These are phyloP conservation scores for Cercospora sesami DNA, from an alignment of 2,329 filamentous ascomycete genomes.

Conservation along the genomic window DNA sequence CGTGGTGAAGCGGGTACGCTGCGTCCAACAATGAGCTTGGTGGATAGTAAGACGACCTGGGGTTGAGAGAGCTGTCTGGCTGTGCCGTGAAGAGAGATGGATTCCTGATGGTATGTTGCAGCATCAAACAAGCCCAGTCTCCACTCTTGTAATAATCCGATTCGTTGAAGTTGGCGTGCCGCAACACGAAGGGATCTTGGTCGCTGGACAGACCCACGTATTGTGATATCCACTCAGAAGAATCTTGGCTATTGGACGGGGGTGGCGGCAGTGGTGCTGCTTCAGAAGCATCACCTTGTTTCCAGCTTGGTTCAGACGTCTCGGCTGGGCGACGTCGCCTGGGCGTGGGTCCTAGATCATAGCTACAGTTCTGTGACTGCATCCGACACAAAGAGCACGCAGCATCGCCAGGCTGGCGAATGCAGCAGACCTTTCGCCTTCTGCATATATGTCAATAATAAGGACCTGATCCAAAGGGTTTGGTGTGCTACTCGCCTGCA, in stretches of 20 bases:
- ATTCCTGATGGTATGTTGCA: constrained; percentile 13
- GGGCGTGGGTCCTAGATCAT: constrained; percentile 29
- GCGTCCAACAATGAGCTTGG: constrained; percentile 24
- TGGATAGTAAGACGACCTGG: constrained; percentile 26
- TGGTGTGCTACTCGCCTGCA: constrained; percentile 7
- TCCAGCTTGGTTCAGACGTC: neutral
- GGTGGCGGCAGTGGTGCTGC: neutral
- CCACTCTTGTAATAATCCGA: constrained; percentile 28
- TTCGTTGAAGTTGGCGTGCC: constrained; percentile 27
- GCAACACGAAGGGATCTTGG: constrained; percentile 27
- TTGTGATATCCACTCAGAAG: constrained; percentile 27
- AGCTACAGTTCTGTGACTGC: constrained; percentile 26
- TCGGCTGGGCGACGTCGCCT: constrained; percentile 23
- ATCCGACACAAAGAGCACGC: constrained; percentile 28
- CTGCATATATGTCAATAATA: neutral
- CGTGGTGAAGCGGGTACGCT: constrained; percentile 28
- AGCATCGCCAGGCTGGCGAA: constrained; percentile 28
- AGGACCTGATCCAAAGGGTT: too few species aligned
- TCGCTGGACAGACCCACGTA: constrained; percentile 27
- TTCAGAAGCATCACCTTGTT: neutral
- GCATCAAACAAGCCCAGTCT: constrained; percentile 27
- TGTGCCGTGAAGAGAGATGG: constrained; percentile 25
- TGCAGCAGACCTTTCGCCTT: constrained; percentile 31
- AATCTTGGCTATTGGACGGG: neutral
- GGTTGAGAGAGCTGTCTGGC: constrained; percentile 22